Evolutionary conservation across 495 filamentous ascomycete species (phyloP).

Genomic region (Daldinia loculata): DNA sequence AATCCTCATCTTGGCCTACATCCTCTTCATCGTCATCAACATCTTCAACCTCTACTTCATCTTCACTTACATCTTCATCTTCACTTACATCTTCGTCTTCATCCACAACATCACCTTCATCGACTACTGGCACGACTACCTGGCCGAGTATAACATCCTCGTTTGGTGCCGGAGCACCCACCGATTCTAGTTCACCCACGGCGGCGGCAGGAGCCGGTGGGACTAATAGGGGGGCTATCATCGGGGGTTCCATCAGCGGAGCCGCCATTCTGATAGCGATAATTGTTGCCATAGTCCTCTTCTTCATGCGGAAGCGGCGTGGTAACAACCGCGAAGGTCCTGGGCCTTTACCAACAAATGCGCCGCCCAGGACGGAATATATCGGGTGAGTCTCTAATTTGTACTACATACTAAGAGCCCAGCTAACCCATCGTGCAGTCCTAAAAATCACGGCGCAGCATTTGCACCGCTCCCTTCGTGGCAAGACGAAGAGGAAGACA

Average conservation of each 20-base stretch:
- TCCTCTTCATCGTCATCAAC: constrained; percentile 31
- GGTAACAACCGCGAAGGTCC: constrained; percentile 49
- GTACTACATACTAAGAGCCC: background rate
- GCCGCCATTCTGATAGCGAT: constrained; percentile 48
- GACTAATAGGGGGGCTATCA: constrained; percentile 52
- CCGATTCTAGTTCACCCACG: constrained; percentile 21
- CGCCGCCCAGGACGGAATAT: constrained; percentile 42
- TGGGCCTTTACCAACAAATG: constrained; percentile 35
- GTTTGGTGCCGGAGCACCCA: constrained; percentile 18
- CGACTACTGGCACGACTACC: constrained; percentile 14
- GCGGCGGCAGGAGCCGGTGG: constrained; percentile 11
- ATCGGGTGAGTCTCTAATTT: constrained; percentile 43
- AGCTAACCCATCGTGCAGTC: constrained; percentile 26
- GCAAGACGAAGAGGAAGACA: constrained; percentile 44
- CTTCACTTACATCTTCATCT: constrained; percentile 23
- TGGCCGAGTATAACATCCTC: constrained; percentile 4
- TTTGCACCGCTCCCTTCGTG: constrained; percentile 46
- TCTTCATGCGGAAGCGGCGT: constrained; percentile 47
- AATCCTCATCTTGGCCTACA: constrained; percentile 24
- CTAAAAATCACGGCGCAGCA: constrained; percentile 43
- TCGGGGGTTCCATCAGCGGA: constrained; percentile 56
- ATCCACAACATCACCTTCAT: constrained; percentile 9
- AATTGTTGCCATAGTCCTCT: constrained; percentile 39
- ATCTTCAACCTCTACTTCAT: constrained; percentile 21
- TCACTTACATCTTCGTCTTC: constrained; percentile 12